Evolutionary conservation across 2,329 filamentous ascomycete species (phyloP).

Genomic region (Camillea tinctor): DNA sequence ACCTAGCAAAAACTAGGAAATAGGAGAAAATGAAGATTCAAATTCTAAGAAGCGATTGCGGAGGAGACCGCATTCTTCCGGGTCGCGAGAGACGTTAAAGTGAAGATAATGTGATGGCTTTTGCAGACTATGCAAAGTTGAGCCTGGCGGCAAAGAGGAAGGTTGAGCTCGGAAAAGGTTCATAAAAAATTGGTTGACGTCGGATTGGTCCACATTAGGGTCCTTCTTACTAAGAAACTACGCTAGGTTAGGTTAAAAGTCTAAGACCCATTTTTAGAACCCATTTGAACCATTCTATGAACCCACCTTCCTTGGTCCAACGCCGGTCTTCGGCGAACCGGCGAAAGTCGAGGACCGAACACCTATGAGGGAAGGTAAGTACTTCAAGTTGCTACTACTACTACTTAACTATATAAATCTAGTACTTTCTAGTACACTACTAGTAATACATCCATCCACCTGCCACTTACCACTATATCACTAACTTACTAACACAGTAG

Average conservation of each 20-base stretch:
- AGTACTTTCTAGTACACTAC: no score
- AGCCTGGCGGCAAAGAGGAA: slow-evolving; percentile 17
- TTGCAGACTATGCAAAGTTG: slow-evolving; percentile 8
- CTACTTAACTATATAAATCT: no score
- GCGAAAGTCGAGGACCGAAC: slow-evolving; percentile 15
- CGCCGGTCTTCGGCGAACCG: slow-evolving; percentile 16
- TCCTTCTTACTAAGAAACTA: no score
- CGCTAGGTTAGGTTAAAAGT: no score
- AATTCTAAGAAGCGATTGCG: slow-evolving; percentile 14
- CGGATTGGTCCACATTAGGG: neutral
- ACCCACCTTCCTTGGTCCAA: no score
- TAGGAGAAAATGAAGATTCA: slow-evolving; percentile 13
- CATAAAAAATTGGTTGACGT: slow-evolving; percentile 7
- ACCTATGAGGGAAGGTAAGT: neutral
- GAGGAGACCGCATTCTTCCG: slow-evolving; percentile 21
- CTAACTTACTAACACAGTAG: no score
- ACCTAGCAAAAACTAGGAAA: slow-evolving; percentile 9
- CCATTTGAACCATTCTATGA: no score
- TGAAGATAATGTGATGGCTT: neutral
- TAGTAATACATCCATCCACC: no score
- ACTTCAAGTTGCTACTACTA: no score
- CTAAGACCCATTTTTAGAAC: neutral
- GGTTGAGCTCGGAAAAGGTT: slow-evolving; percentile 1
- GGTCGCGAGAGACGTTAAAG: neutral
- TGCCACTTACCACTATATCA: no score